Evolutionary conservation across 441 rosid species (phyloP).

Genomic region (Aquilaria agallochum): DNA sequence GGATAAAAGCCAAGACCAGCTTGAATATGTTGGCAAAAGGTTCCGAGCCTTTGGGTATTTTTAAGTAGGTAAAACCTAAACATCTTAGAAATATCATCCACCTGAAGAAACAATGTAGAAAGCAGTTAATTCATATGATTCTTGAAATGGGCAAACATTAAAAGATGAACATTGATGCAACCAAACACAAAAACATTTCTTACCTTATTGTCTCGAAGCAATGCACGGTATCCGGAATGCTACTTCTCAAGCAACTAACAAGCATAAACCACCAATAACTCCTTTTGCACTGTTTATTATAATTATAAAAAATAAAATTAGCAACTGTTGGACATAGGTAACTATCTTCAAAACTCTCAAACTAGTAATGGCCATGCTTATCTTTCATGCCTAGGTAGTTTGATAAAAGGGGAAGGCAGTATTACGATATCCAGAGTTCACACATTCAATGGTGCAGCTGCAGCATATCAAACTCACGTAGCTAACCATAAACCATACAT

Average conservation of each 20-base stretch:
- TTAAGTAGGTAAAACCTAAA: constrained; percentile 68
- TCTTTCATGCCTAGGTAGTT: no score
- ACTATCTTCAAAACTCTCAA: neutral
- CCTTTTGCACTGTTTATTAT: constrained; percentile 80
- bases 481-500: no score
- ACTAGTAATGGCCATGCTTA: neutral
- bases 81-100: constrained; percentile 94
- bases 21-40: constrained; percentile 74
- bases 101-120: constrained; percentile 25
- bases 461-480: no score
- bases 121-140: no score
- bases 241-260: constrained; percentile 78
- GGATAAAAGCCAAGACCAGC: constrained; percentile 44
- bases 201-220: constrained; percentile 92
- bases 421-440: no score
- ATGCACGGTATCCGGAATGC: constrained; percentile 84
- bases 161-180: no score
- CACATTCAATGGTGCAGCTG: no score
- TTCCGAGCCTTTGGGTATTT: constrained; percentile 67
- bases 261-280: constrained; percentile 59
- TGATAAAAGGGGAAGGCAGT: no score
- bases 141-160: no score
- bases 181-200: no score
- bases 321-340: neutral
- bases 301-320: neutral